Conservation (phyloP, 2,329 filamentous ascomycete genomes). For the Fusarium miscanthi region DNA sequence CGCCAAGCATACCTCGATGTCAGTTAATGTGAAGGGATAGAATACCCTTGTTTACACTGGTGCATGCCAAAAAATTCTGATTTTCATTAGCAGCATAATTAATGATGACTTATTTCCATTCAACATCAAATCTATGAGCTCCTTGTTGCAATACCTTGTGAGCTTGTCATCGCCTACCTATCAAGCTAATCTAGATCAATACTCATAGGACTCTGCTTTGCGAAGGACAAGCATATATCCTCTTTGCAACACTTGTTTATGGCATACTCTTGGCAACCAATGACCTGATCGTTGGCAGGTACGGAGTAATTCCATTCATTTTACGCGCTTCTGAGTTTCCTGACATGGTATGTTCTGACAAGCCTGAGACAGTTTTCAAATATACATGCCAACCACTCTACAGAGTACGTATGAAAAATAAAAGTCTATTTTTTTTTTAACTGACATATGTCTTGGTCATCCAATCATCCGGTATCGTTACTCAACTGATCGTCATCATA, state of each 20-base stretch:
- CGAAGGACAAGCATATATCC: neutral
- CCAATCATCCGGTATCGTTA: conserved; percentile 17
- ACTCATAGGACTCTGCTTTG: neutral
- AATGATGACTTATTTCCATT: neutral
- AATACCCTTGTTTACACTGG: neutral
- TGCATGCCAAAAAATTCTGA: neutral
- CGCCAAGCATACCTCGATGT: neutral
- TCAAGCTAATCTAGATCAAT: neutral
- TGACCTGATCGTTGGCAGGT: neutral
- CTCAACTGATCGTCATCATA: neutral
- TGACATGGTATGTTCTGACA: neutral
- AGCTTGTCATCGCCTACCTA: neutral
- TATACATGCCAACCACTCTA: neutral
- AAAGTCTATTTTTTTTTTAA: neutral
- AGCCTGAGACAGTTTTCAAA: neutral
- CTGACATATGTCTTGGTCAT: neutral
- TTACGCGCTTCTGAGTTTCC: neutral
- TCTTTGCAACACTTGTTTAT: neutral
- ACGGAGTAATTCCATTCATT: neutral
- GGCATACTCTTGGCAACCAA: neutral
- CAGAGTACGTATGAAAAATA: neutral
- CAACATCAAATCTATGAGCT: too few relatives aligned
- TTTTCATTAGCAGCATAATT: neutral
- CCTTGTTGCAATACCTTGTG: neutral
- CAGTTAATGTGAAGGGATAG: neutral